Evolutionary conservation across 257 asterid genomes (phyloP).

Genomic region (Salvia splendens): DNA sequence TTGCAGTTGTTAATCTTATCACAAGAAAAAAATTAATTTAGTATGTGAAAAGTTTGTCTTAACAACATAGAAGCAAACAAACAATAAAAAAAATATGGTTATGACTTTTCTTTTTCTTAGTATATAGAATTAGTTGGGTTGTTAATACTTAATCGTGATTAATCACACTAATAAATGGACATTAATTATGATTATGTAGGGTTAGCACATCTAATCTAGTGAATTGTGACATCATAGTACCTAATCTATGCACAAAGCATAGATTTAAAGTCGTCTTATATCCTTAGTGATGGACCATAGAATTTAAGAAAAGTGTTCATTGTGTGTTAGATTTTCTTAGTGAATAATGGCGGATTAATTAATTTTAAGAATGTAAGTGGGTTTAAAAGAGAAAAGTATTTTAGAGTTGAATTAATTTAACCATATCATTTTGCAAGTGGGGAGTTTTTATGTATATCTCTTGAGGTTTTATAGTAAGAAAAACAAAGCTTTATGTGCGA

Average conservation of each 20-base stretch:
- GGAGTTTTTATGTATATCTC: too few species aligned
- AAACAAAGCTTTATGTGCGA: too few species aligned
- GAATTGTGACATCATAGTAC: constrained; percentile 13
- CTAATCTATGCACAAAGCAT: constrained; percentile 1
- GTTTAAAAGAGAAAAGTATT: not conserved
- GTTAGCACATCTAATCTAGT: constrained; percentile 11
- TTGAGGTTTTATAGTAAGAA: not conserved
- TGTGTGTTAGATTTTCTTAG: constrained; percentile 8
- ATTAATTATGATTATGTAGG: constrained; percentile 1
- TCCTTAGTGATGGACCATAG: constrained; percentile 4
- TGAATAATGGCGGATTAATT: not conserved
- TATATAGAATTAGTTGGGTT: constrained; percentile 24
- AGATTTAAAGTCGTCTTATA: constrained; percentile 11
- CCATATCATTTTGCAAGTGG: not conserved
- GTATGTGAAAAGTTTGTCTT: not conserved
- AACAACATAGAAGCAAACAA: constrained; percentile 24
- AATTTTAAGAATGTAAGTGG: not conserved
- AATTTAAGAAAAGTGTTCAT: not conserved
- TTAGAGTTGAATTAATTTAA: not conserved
- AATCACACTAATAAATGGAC: not conserved
- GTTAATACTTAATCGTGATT: constrained; percentile 5
- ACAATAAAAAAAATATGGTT: constrained; percentile 6
- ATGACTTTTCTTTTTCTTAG: constrained; percentile 15
- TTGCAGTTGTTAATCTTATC: constrained; percentile 37
- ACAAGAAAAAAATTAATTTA: not conserved